Evolutionary conservation across 805 yeast species (phyloP), one percentile per base, ranked within the genome.

Genomic region (Spathaspora passalidarum): DNA sequence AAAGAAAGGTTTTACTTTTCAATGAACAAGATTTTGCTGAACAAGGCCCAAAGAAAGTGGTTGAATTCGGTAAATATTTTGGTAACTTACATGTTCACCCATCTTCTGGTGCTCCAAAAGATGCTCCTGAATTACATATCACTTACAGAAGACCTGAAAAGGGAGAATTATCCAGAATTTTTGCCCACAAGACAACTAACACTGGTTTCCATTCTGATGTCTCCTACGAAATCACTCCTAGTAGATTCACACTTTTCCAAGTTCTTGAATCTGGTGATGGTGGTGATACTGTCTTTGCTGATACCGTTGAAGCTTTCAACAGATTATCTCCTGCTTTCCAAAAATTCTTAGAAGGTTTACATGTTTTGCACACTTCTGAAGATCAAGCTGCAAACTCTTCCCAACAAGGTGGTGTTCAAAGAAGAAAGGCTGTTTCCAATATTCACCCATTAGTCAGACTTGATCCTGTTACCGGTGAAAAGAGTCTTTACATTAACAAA

Each of bases 241-340:
- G 91, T 11, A 86, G 86, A 13, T 69, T 78, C 46, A 86, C 95
- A 0, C 76, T 83, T 50, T 81, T 86, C 56, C 72, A 80, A 16
- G 80, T 83, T 46, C 67, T 84, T 40, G 86, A 84, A 46, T 74
- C 71, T 8, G 75, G 73, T 14, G 79, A 75, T 18, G 90, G 92
- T 44, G 94, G 94, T 50, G 94, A 86, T 61, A 86, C 88, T n/a
- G 68, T 84, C 40, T 86, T 84, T 59, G 78, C 87, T n/a, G 88
- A 84, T 57, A 73, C 81, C 21, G 71, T 73, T 32, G 89, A 84
- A 60, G 89, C 88, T 9, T 86, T 82, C 63, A 78, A 82, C 48
- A 69, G 91, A 56, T 72, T 86, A 44, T 84, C 91, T 1, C 86
- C 86, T 19, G 76, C 69, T 22, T 77, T 85, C 69, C 75, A 81